phyloP scores from a whole-genome alignment of 768 basidiomycete genomes.

The Termitomyces sp. region DNA sequence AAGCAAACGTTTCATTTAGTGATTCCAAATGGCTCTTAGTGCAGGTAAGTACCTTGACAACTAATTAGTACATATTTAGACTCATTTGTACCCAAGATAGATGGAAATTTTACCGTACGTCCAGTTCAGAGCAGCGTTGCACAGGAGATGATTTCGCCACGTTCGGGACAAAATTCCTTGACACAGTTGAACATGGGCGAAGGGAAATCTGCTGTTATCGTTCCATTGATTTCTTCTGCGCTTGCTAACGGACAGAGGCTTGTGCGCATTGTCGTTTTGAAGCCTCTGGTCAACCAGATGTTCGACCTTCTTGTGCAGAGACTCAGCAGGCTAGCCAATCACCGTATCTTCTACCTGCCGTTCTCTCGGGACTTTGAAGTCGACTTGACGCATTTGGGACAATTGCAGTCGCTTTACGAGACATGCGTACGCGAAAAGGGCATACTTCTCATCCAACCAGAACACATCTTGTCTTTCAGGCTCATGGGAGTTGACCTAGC shows the following conservation, averaged over 20 bases:
- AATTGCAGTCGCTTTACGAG: constrained; percentile 28
- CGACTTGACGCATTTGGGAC: constrained; percentile 9
- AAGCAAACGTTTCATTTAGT: constrained; percentile 7
- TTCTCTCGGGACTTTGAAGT: constrained; percentile 39
- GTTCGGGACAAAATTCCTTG: constrained; percentile 28
- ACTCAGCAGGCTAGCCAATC: constrained; percentile 40
- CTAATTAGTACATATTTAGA: background rate
- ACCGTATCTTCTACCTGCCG: constrained; percentile 46
- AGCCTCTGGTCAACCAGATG: constrained; percentile 43
- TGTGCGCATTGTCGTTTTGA: constrained; percentile 48
- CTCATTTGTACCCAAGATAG: background rate
- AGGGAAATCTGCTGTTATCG: constrained; percentile 50
- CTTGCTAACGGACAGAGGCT: constrained; percentile 41
- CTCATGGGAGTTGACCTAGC: constrained; percentile 40
- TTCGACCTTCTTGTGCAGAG: constrained; percentile 43
- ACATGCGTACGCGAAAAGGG: constrained; percentile 37
- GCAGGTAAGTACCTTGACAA: constrained; percentile 28
- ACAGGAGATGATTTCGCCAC: constrained; percentile 42
- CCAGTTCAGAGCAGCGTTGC: constrained; percentile 39
- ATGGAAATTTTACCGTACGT: constrained; percentile 30
- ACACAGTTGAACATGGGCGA: constrained; percentile 60
- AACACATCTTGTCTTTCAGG: constrained; percentile 49
- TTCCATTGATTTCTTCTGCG: constrained; percentile 36
- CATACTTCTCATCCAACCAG: constrained; percentile 47
- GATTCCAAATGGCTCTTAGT: constrained; percentile 42